A percentile compares a stretch with the other conserved stretches of the same genome.
Evolutionary conservation across 202 grass and related monocot species (phyloP).

Genomic region (Carex sylvatica): DNA sequence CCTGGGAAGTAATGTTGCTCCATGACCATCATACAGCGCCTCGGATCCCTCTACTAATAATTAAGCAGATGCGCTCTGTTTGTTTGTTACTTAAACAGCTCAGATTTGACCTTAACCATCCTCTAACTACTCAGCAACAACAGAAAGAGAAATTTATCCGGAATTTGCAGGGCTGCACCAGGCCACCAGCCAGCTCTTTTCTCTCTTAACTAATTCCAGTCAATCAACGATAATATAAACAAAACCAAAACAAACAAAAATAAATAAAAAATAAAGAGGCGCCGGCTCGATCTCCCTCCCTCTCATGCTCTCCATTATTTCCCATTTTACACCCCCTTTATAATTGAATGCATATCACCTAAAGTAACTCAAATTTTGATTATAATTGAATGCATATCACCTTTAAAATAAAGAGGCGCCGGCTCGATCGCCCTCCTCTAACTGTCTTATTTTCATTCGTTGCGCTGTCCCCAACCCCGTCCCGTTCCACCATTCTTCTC

Average conservation of each 20-base stretch:
- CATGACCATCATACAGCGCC: background rate
- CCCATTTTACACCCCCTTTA: background rate
- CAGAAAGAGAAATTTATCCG: background rate
- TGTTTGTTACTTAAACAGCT: background rate
- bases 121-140: background rate
- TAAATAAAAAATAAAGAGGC: background rate
- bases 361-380: background rate
- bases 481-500: background rate
- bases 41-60: slow-evolving; percentile 16
- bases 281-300: background rate
- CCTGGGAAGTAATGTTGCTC: background rate
- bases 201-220: slow-evolving; percentile 15
- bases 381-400: background rate
- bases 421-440: background rate
- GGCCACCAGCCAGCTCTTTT: slow-evolving; percentile 21
- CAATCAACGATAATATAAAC: background rate
- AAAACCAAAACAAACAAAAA: background rate
- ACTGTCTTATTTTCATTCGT: slow-evolving; percentile 16
- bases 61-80: background rate
- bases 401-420: too few relatives aligned
- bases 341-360: too few relatives aligned
- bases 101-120: background rate
- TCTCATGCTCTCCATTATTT: slow-evolving; percentile 33
- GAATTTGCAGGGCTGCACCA: background rate
- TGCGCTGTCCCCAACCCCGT: slow-evolving; percentile 14